Base-by-base conservation (phyloP, 2,329 filamentous ascomycete species). In the Clarireedia sp. region DNA sequence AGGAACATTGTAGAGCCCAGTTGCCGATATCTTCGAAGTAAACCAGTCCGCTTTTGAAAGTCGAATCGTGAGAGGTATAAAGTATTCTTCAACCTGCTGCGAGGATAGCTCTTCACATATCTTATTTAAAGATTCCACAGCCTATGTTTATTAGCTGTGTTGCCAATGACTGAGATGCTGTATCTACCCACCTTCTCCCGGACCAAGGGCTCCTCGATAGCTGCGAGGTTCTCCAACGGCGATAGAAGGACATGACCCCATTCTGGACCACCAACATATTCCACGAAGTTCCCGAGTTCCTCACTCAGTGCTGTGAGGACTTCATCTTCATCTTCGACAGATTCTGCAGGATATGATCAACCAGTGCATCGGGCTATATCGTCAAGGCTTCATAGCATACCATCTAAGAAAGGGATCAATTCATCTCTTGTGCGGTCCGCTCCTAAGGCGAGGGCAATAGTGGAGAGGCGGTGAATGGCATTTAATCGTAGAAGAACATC, bases 1-100 rank as follows among this genome's bases (percentile, higher is more conserved):
- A 62, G 94, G 92, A 48, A 85, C 83, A 70, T 89, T 94, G 77
- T 92, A 99, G 60, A 99, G 86, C 60, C 94, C 94, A 62, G 92
- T 96, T 60, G 92, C 94, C 33, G 94, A 99, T 62, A 99, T 94
- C 77, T 97, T 99, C 62, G 94, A 97, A 56, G 94, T 99, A 74
- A 99, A 99, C 94, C 94, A 99, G 75, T 99, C 94, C 74, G 94
- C 94, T 81, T 97, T 99, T 63, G 94, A 95, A 59, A 99, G 88
- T 70, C 94, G 90, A 69, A 95, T 83, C 58, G 91, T 91, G 69
- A 99, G 86, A 60, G 94, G 94, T 65, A 99, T 92, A 76, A 97
- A 97, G 74, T 91, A 89, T 68, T 96, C 89, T 78, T 99, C 94
- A 70, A 97, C 86, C 77, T 99, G 94, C 72, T 90, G 82, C 66